phyloP scores from a whole-genome alignment of 495 filamentous ascomycete genomes.

The Penicillium manginii region DNA sequence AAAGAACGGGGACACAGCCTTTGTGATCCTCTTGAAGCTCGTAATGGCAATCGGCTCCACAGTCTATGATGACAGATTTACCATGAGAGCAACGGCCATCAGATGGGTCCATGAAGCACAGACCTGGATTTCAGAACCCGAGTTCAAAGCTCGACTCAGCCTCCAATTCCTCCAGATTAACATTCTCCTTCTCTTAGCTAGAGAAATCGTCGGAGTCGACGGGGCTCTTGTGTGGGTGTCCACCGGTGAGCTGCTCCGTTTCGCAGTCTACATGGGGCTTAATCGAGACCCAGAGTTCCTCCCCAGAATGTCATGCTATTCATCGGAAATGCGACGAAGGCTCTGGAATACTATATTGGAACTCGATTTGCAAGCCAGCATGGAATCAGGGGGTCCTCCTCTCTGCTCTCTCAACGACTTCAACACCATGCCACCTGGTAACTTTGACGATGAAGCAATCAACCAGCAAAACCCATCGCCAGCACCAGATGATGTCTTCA shows the following conservation, averaged over 20 bases:
- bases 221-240: conserved; percentile 60
- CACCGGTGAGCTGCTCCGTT: conserved; percentile 56
- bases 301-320: conserved; percentile 41
- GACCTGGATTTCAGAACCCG: conserved; percentile 54
- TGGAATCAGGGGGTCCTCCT: conserved; percentile 56
- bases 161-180: conserved; percentile 51
- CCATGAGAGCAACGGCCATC: conserved; percentile 39
- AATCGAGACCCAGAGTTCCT: conserved; percentile 60
- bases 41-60: conserved; percentile 55
- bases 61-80: conserved; percentile 35
- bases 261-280: conserved; percentile 63
- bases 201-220: conserved; percentile 50
- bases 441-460: conserved; percentile 47
- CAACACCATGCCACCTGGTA: conserved; percentile 57
- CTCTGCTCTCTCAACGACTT: conserved; percentile 54
- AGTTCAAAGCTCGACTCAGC: conserved; percentile 50
- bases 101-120: conserved; percentile 58
- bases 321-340: conserved; percentile 60
- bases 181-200: conserved; percentile 52
- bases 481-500: conserved; percentile 41
- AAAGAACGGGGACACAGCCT: conserved; percentile 21
- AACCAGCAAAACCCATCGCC: conserved; percentile 29
- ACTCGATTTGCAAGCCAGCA: conserved; percentile 52
- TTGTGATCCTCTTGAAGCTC: conserved; percentile 54
- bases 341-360: conserved; percentile 67